Conservation (phyloP, 805 yeast genomes). For the Candida piceae region DNA sequence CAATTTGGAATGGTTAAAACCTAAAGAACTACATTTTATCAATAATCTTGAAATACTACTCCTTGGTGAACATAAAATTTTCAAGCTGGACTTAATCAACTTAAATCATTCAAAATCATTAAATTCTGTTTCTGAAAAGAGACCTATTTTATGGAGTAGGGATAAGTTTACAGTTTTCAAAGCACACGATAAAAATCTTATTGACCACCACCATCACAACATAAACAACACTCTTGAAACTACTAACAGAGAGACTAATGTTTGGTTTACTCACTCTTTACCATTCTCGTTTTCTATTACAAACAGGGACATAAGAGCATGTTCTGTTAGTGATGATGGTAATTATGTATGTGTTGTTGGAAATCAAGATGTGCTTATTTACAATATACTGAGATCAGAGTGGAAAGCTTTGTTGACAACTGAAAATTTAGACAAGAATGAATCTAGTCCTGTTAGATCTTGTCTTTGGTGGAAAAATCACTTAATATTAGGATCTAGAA, state of each 20-base stretch:
- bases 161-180: conserved; percentile 40
- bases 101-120: conserved; percentile 22
- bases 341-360: conserved; percentile 47
- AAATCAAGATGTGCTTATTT: conserved; percentile 39
- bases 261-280: conserved; percentile 43
- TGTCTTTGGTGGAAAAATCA: conserved; percentile 34
- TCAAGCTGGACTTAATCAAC: conserved; percentile 19
- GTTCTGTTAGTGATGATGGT: conserved; percentile 44
- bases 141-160: conserved; percentile 39
- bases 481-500: conserved; percentile 26
- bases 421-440: conserved; percentile 24
- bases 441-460: conserved; percentile 28
- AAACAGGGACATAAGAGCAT: conserved; percentile 38
- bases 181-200: conserved; percentile 39
- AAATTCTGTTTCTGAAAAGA: conserved; percentile 21
- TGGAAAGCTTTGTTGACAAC: conserved; percentile 42
- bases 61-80: conserved; percentile 26
- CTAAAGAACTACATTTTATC: conserved; percentile 15
- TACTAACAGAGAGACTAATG: conserved; percentile 33
- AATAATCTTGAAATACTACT: conserved; percentile 32
- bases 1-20: conserved; percentile 16
- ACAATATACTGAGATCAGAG: conserved; percentile 33
- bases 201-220: conserved; percentile 32
- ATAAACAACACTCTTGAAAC: conserved; percentile 9
- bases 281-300: conserved; percentile 41